Base-by-base conservation (phyloP, 2,329 filamentous ascomycete genomes). In the Botrytis fragariae region DNA sequence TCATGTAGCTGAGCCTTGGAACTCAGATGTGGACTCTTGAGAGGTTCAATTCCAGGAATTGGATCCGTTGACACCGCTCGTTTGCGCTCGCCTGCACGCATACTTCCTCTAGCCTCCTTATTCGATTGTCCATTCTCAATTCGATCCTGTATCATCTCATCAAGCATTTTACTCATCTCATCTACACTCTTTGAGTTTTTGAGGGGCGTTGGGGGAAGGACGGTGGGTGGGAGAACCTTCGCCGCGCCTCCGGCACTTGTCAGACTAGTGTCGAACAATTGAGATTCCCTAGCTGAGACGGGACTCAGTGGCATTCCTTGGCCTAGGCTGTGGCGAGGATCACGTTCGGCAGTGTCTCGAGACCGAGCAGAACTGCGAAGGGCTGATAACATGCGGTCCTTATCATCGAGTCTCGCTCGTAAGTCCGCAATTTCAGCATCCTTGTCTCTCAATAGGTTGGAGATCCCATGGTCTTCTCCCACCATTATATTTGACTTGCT, bases 141-240 rank as follows among this genome's bases (percentile, higher is more conserved):
- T 73, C 92, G 90, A 80, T 95, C 93, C 80, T 95, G 92, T 74
- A 98, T 96, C 95, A 98, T 98, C 83, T 97, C 94, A 79, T 98
- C 95, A 39, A 98, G 87, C 84, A 98, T 94, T 79, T 91, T 90
- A 77, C 93, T 97, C 90, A 98, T 95, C 82, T 97, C 95, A 78
- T 97, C 94, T 48, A 96, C 92, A 77, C 92, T 93, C 84, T 88
- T 90, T 20, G 86, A 80, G 32, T 77, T 74, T 71, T 78, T 78
- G 10, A 76, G 76, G 16, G 72, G 75, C 59, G 77, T 79, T 29
- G 80, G 79, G 32, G 77, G 78, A 10, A 77, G 51, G 7, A 79
- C 76, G 20, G 45, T 69, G 20, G 51, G 71, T 44, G 57, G 76
- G 60, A 29, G 76, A 73, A 35, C 74, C 74, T 57, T 71, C 65